Evolutionary conservation across 106 monocot genomes (phyloP).

Genomic region (Platanthera zijinensis): DNA sequence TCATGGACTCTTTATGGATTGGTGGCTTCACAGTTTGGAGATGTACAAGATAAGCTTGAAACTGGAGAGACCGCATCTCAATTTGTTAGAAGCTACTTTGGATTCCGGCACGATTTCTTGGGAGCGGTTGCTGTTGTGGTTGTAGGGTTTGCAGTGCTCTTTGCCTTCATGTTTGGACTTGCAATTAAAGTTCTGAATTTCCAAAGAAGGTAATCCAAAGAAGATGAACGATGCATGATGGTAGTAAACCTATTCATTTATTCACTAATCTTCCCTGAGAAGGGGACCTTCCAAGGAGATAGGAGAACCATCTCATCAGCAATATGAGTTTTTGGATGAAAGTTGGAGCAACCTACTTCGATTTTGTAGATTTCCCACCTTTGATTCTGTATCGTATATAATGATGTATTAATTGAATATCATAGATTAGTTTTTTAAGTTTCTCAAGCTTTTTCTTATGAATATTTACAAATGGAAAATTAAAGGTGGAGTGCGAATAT

Average conservation of each 20-base stretch:
- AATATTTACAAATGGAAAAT: background rate
- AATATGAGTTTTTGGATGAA: background rate
- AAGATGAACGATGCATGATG: too few relatives aligned
- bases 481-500: background rate
- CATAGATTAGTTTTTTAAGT: background rate
- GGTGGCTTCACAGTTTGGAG: conserved; percentile 66
- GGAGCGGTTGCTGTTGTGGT: conserved; percentile 40
- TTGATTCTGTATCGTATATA: background rate
- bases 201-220: conserved; percentile 47
- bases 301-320: background rate
- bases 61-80: conserved; percentile 21
- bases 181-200: conserved; percentile 69
- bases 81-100: conserved; percentile 39
- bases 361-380: background rate
- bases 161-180: conserved; percentile 62
- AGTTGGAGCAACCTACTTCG: background rate
- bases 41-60: conserved; percentile 6
- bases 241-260: too few relatives aligned
- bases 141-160: conserved; percentile 48
- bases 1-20: conserved; percentile 75
- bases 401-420: background rate
- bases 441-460: background rate
- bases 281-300: background rate
- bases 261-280: too few relatives aligned
- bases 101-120: conserved; percentile 59